Evolutionary conservation across 2,329 filamentous ascomycete species (phyloP).

Genomic region (Biscogniauxia marginata): DNA sequence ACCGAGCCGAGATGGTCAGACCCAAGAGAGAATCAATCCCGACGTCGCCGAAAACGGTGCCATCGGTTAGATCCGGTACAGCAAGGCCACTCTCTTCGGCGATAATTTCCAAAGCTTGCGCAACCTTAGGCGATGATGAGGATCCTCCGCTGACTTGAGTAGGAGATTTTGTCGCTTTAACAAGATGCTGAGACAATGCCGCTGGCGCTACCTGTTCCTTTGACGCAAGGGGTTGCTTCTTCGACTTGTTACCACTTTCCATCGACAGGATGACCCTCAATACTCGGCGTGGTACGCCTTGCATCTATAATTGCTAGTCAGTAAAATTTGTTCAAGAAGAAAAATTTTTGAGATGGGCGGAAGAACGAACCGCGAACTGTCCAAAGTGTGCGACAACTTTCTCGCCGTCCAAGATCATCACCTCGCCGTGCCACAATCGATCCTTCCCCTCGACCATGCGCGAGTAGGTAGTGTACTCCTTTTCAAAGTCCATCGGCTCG

Average conservation of each 20-base stretch:
- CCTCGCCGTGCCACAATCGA: conserved; percentile 20
- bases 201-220: neutral
- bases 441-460: conserved; percentile 18
- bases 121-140: neutral
- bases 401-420: conserved; percentile 18
- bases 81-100: conserved; percentile 30
- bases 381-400: conserved; percentile 18
- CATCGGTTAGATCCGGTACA: conserved; percentile 20
- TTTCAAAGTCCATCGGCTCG: conserved; percentile 12
- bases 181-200: neutral
- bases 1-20: conserved; percentile 31
- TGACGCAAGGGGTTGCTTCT: conserved; percentile 2
- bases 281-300: conserved; percentile 18
- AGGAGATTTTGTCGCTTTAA: neutral
- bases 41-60: conserved; percentile 29
- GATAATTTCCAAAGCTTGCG: conserved; percentile 23
- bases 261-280: conserved; percentile 15
- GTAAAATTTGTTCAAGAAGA: neutral
- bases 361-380: conserved; percentile 13
- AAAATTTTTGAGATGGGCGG: neutral
- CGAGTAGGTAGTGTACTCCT: conserved; percentile 20
- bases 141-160: neutral
- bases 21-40: conserved; percentile 37
- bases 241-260: conserved; percentile 12
- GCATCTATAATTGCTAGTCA: conserved; percentile 16